A percentile compares a stretch with the other conserved stretches of the same genome.
Evolutionary conservation across 805 yeast species (phyloP).

Genomic region (Zygoascus biomembranicola): DNA sequence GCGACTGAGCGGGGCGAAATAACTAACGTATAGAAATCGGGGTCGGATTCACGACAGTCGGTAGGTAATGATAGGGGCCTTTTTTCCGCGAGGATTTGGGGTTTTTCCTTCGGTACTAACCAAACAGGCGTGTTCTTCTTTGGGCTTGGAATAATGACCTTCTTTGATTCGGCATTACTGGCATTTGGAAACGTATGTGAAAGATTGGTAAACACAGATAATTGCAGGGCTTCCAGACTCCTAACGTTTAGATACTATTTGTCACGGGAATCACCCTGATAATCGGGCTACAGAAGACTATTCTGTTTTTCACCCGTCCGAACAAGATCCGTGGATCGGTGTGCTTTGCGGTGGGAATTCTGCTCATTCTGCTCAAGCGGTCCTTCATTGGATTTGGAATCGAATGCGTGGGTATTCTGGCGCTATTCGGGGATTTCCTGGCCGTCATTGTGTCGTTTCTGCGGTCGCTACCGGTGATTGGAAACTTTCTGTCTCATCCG

Average conservation of each 20-base stretch:
- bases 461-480: slow-evolving; percentile 80
- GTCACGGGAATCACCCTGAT: slow-evolving; percentile 76
- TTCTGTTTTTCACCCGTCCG: slow-evolving; percentile 78
- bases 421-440: slow-evolving; percentile 87
- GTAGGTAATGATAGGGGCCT: slow-evolving; percentile 25
- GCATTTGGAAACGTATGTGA: slow-evolving; percentile 71
- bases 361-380: slow-evolving; percentile 63
- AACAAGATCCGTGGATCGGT: slow-evolving; percentile 79
- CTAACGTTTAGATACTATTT: slow-evolving; percentile 40
- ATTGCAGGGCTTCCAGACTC: background rate
- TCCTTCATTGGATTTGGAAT: slow-evolving; percentile 79
- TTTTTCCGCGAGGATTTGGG: background rate
- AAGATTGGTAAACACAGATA: background rate
- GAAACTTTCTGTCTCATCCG: slow-evolving; percentile 77
- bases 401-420: slow-evolving; percentile 84
- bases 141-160: slow-evolving; percentile 70
- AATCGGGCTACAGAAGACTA: slow-evolving; percentile 79
- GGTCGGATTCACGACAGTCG: slow-evolving; percentile 85
- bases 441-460: slow-evolving; percentile 81
- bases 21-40: slow-evolving; percentile 58
- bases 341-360: slow-evolving; percentile 67
- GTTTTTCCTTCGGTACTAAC: slow-evolving; percentile 1
- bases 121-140: slow-evolving; percentile 55
- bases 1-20: background rate
- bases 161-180: slow-evolving; percentile 80